Conservation (phyloP, 805 yeast genomes). For the Candida tibetensis region DNA sequence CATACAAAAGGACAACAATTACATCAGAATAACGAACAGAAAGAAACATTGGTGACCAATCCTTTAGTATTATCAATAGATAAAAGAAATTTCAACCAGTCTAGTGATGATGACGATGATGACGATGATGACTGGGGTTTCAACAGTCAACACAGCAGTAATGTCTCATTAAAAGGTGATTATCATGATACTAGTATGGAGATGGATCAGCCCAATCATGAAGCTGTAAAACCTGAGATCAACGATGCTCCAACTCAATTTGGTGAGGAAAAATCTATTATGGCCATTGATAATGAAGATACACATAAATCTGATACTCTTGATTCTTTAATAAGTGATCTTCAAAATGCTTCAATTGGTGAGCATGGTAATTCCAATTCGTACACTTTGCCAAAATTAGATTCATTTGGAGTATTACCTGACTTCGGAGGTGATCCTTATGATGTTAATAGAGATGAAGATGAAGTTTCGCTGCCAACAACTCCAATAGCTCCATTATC, state of each 20-base stretch:
- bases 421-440: conserved; percentile 24
- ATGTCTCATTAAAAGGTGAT: neutral
- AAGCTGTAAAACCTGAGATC: neutral
- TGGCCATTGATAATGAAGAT: neutral
- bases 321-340: conserved; percentile 38
- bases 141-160: conserved; percentile 19
- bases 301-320: conserved; percentile 15
- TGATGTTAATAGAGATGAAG: conserved; percentile 3
- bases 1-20: neutral
- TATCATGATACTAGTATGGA: neutral
- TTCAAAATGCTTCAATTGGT: conserved; percentile 19
- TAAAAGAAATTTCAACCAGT: conserved; percentile 10
- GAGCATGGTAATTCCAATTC: neutral
- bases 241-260: neutral
- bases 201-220: neutral
- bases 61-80: conserved; percentile 27
- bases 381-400: conserved; percentile 19
- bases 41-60: conserved; percentile 9
- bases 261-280: neutral
- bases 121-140: conserved; percentile 23
- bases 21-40: neutral
- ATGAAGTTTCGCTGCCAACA: conserved; percentile 5
- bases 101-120: conserved; percentile 11
- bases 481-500: conserved; percentile 28
- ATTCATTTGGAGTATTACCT: conserved; percentile 25